Evolutionary conservation across 208 protist species (phyloP), one percentile per base, ranked within the genome.

Genomic region (Leishmania tropica): DNA sequence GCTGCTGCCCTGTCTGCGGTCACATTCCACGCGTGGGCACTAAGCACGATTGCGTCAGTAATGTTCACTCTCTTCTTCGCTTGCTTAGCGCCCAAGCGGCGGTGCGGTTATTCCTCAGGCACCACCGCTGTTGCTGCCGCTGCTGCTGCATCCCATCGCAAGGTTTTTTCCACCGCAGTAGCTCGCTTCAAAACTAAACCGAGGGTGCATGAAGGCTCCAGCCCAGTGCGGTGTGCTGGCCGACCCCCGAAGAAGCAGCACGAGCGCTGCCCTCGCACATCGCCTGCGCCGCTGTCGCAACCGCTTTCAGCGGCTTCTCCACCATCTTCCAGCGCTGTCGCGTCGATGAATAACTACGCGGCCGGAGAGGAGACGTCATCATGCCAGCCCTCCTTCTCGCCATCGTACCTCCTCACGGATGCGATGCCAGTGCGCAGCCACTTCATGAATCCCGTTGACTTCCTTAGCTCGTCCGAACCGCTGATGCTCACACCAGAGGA

Each of bases 391-490:
- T 31, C 8, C 54, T 68, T 86, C 54, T 83, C 83, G 1, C 65
- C 58, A 0, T 86, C 83, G 7, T 67, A 82, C 24, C 56, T 79
- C 8, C 40, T 86, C 2, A 60, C 62, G 17, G 56, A 80, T 35
- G 75, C 70, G 64, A 47, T 64, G 28, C 83, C 83, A 5, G 79
- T 86, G 62, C 83, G 83, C 47, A 86, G 83, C 17, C 78, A 67
- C 64, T 86, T 70, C 78, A 40, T 67, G 54, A 24, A 86, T 51
- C 83, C 83, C 35, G 64, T 80, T 2, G 83, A 86, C 62, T 86
- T 86, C 40, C 83, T 86, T 19, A 80, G 83, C 73, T 86, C 83
- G 11, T 80, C 78, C 8, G 83, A 86, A 19, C 73, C 83, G 54
- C 78, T 86, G 31, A 21, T 86, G 73, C 67, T 83, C 40, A 86